Evolutionary conservation across 2,329 filamentous ascomycete species (phyloP).

Genomic region (Periconia digitata): DNA sequence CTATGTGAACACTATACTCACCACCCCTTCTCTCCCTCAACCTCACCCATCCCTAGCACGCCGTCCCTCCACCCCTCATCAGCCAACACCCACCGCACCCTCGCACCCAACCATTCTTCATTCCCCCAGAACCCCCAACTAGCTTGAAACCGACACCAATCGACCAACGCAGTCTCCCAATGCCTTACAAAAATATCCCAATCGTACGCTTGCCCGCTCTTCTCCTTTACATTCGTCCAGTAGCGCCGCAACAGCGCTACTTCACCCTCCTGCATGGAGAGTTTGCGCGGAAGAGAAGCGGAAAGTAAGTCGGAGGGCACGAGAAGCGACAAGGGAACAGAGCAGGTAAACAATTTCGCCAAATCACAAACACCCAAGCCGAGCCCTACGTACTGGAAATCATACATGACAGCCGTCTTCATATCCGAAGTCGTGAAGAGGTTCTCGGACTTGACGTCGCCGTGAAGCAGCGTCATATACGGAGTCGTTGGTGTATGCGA

Average conservation of each 20-base stretch:
- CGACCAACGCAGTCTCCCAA: slow-evolving; percentile 68
- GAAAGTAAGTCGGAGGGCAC: slow-evolving; percentile 31
- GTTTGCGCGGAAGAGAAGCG: slow-evolving; percentile 34
- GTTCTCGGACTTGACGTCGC: slow-evolving; percentile 71
- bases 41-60: slow-evolving; percentile 10
- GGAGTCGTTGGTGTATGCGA: slow-evolving; percentile 39
- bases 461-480: slow-evolving; percentile 63
- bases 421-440: slow-evolving; percentile 59
- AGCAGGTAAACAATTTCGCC: slow-evolving; percentile 68
- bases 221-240: slow-evolving; percentile 38
- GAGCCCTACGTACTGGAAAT: slow-evolving; percentile 69
- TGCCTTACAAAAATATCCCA: slow-evolving; percentile 60
- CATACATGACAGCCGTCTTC: slow-evolving; percentile 62
- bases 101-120: slow-evolving; percentile 38
- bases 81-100: slow-evolving; percentile 29
- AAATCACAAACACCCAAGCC: slow-evolving; percentile 67
- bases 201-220: slow-evolving; percentile 48
- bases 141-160: slow-evolving; percentile 59
- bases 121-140: slow-evolving; percentile 44
- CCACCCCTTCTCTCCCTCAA: neutral
- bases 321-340: slow-evolving; percentile 59
- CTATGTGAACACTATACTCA: no score
- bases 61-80: slow-evolving; percentile 22
- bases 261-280: slow-evolving; percentile 58
- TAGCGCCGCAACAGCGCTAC: slow-evolving; percentile 56